A percentile compares a stretch with the other conserved stretches of the same genome.
Evolutionary conservation across 768 basidiomycete genomes (phyloP).

Genomic region (Kondoa malvinella): DNA sequence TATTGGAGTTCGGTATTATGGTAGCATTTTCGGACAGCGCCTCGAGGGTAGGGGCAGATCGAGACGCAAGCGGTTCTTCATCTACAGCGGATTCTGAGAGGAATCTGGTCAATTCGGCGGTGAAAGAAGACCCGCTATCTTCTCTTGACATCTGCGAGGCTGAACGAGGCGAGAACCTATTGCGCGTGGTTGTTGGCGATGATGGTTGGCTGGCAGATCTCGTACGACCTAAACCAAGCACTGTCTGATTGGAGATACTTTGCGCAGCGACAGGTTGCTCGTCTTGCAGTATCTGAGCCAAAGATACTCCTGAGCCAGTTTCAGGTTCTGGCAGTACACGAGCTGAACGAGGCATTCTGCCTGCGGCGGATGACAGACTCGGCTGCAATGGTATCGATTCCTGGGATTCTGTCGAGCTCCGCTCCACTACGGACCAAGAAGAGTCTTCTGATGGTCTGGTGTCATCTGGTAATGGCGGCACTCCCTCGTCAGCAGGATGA

Average conservation of each 20-base stretch:
- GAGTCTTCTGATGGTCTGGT: neutral
- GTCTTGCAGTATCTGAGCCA: neutral
- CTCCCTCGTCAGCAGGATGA: neutral
- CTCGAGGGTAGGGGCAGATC: neutral
- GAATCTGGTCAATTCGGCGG: neutral
- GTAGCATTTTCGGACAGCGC: neutral
- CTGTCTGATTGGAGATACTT: neutral
- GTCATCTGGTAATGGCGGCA: neutral
- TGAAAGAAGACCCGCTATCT: neutral
- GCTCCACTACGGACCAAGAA: neutral
- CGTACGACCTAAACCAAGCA: no score
- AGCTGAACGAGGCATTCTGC: neutral
- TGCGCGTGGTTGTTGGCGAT: no score
- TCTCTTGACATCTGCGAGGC: neutral
- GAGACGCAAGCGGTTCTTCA: neutral
- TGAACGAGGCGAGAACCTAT: neutral
- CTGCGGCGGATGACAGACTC: neutral
- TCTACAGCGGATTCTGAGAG: neutral
- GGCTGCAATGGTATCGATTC: neutral
- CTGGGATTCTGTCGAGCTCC: neutral
- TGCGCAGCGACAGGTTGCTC: neutral
- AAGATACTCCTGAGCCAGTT: neutral
- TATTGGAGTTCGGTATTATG: slow-evolving; percentile 11
- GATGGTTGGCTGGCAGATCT: no score
- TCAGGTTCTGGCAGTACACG: neutral